Evolutionary conservation across 768 basidiomycete genomes (phyloP).

Genomic region (Serpula lacrymans): DNA sequence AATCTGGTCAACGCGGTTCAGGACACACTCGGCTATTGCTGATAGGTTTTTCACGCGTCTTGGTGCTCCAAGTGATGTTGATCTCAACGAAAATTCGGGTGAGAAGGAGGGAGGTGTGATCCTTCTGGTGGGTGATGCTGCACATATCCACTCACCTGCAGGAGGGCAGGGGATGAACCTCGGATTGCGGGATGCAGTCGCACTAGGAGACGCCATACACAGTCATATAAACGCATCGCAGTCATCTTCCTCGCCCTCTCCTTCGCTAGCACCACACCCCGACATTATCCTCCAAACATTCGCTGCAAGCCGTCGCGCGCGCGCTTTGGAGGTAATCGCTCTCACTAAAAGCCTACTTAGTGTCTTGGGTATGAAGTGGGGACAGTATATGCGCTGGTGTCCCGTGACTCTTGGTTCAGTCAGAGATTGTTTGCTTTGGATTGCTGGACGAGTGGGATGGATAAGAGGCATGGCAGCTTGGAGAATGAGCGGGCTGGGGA

Average conservation of each 20-base stretch:
- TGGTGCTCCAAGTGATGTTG: slow-evolving; percentile 6
- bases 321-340: slow-evolving; percentile 40
- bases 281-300: slow-evolving; percentile 30
- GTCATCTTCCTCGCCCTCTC: slow-evolving; percentile 6
- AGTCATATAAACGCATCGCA: slow-evolving; percentile 27
- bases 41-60: slow-evolving; percentile 31
- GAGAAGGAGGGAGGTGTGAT: slow-evolving; percentile 5
- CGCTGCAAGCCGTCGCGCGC: slow-evolving; percentile 31
- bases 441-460: slow-evolving; percentile 15
- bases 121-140: slow-evolving; percentile 37
- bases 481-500: slow-evolving; percentile 24
- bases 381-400: slow-evolving; percentile 17
- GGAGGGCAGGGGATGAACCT: slow-evolving; percentile 61
- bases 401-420: slow-evolving; percentile 24
- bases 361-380: slow-evolving; percentile 19
- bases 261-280: background rate
- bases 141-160: slow-evolving; percentile 51
- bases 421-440: slow-evolving; percentile 22
- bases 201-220: slow-evolving; percentile 40
- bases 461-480: slow-evolving; percentile 16
- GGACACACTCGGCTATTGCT: slow-evolving; percentile 39
- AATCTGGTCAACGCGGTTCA: slow-evolving; percentile 41
- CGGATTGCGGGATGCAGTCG: slow-evolving; percentile 51
- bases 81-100: background rate
- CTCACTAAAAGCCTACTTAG: slow-evolving; percentile 34